These are phyloP conservation scores for Aspergillus nomiae DNA, from an alignment of 2,329 filamentous ascomycete genomes.

Conservation along the genomic window DNA sequence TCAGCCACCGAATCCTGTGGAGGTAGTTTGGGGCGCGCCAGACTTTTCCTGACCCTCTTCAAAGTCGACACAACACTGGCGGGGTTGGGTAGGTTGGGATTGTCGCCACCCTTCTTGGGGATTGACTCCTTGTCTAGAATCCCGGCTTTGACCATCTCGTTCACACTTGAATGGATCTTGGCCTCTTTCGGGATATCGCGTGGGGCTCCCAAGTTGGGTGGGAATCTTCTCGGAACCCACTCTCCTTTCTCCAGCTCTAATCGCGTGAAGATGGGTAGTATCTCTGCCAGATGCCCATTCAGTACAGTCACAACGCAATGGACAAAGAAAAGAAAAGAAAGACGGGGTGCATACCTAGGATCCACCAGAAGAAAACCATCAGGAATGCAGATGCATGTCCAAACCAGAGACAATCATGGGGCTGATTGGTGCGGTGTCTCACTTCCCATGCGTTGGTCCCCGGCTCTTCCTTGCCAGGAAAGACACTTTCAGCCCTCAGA, in stretches of 20 bases:
- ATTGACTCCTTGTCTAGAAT: slow-evolving; percentile 22
- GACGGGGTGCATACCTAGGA: slow-evolving; percentile 26
- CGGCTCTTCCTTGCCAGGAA: slow-evolving; percentile 17
- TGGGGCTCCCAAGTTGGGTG: slow-evolving; percentile 37
- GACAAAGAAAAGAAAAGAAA: not conserved
- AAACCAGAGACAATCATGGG: slow-evolving; percentile 38
- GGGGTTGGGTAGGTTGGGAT: slow-evolving; percentile 12
- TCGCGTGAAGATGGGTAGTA: slow-evolving; percentile 38
- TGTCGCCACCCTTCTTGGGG: slow-evolving; percentile 16
- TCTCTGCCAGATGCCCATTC: slow-evolving; percentile 25
- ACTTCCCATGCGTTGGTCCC: slow-evolving; percentile 13
- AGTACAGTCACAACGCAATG: not conserved
- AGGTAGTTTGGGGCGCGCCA: not conserved
- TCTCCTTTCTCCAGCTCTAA: slow-evolving; percentile 38
- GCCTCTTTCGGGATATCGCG: slow-evolving; percentile 37
- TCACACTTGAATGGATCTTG: slow-evolving; percentile 33
- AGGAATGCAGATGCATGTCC: slow-evolving; percentile 29
- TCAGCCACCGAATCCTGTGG: not conserved
- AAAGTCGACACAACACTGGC: not conserved
- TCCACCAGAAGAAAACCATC: slow-evolving; percentile 37
- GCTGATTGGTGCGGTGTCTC: slow-evolving; percentile 22
- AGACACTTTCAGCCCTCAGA: slow-evolving; percentile 11
- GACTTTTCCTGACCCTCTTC: not conserved
- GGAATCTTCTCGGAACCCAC: slow-evolving; percentile 37
- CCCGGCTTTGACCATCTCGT: slow-evolving; percentile 27